Conservation (phyloP, 148 eudicot species). For the Drosera capensis region DNA sequence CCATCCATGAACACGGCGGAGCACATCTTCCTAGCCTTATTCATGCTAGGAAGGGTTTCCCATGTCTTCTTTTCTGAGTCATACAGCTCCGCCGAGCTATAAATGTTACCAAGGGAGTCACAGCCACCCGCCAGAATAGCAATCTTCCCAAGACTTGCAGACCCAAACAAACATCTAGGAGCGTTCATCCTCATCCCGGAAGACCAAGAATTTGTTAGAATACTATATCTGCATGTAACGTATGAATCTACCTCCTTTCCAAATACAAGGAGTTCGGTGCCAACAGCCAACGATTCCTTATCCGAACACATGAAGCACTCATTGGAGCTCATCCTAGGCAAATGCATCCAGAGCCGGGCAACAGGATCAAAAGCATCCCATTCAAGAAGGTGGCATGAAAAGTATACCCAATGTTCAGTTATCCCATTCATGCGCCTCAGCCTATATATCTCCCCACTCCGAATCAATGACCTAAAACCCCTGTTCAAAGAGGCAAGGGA, state of each 20-base stretch:
- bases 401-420: constrained; percentile 67
- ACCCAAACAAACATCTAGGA: constrained; percentile 70
- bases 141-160: constrained; percentile 52
- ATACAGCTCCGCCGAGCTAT: constrained; percentile 53
- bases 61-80: constrained; percentile 48
- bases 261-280: constrained; percentile 70
- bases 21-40: constrained; percentile 51
- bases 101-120: constrained; percentile 31
- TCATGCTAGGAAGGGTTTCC: constrained; percentile 50
- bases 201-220: constrained; percentile 60
- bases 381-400: constrained; percentile 54
- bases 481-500: constrained; percentile 43
- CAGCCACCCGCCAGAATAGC: constrained; percentile 80
- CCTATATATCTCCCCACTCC: constrained; percentile 38
- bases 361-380: constrained; percentile 86
- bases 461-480: constrained; percentile 33
- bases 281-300: constrained; percentile 83
- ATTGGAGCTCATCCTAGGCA: constrained; percentile 45
- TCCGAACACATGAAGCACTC: constrained; percentile 57
- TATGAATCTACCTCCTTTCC: constrained; percentile 38
- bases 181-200: constrained; percentile 37
- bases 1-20: constrained; percentile 72
- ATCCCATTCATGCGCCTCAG: constrained; percentile 33
- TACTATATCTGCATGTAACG: constrained; percentile 43
- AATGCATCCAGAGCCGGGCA: constrained; percentile 39